Evolutionary conservation across 2,329 filamentous ascomycete genomes (phyloP).

Genomic region (Chrysosporium keratinophilum): DNA sequence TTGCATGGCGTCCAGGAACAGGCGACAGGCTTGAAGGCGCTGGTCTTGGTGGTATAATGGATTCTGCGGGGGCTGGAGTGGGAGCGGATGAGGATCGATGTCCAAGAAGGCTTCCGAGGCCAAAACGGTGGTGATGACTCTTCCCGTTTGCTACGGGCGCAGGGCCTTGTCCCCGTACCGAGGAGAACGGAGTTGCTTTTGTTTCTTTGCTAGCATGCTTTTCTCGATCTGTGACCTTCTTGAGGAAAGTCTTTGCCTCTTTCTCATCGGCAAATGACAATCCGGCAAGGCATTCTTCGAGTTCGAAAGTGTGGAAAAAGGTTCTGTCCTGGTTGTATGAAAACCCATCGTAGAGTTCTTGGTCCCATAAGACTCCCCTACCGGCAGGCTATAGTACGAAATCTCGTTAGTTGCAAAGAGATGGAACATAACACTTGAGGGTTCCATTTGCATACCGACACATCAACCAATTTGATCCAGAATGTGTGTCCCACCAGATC

Average conservation of each 20-base stretch:
- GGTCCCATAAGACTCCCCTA: slow-evolving; percentile 87
- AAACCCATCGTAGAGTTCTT: slow-evolving; percentile 95
- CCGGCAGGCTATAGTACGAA: slow-evolving; percentile 50
- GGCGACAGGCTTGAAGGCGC: slow-evolving; percentile 20
- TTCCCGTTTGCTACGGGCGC: slow-evolving; percentile 37
- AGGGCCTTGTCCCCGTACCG: slow-evolving; percentile 40
- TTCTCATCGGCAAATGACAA: slow-evolving; percentile 94
- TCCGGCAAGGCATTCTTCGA: slow-evolving; percentile 81
- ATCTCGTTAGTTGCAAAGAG: not conserved
- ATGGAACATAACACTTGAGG: not conserved
- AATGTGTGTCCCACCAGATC: slow-evolving; percentile 91
- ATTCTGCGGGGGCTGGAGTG: slow-evolving; percentile 32
- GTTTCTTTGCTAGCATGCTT: slow-evolving; percentile 91
- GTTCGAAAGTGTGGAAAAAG: slow-evolving; percentile 96
- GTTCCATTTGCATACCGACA: slow-evolving; percentile 60
- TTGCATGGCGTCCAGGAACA: slow-evolving; percentile 24
- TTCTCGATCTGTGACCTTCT: slow-evolving; percentile 93
- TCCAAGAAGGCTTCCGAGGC: slow-evolving; percentile 42
- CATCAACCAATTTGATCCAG: slow-evolving; percentile 95
- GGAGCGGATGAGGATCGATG: slow-evolving; percentile 41
- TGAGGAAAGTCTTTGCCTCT: slow-evolving; percentile 91
- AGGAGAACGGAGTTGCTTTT: slow-evolving; percentile 60
- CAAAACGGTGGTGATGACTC: slow-evolving; percentile 43
- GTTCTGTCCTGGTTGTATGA: slow-evolving; percentile 92
- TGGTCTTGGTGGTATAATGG: slow-evolving; percentile 39